phyloP scores from a whole-genome alignment of 2,329 filamentous ascomycete species.

The Ceratocystiopsis sp. region DNA sequence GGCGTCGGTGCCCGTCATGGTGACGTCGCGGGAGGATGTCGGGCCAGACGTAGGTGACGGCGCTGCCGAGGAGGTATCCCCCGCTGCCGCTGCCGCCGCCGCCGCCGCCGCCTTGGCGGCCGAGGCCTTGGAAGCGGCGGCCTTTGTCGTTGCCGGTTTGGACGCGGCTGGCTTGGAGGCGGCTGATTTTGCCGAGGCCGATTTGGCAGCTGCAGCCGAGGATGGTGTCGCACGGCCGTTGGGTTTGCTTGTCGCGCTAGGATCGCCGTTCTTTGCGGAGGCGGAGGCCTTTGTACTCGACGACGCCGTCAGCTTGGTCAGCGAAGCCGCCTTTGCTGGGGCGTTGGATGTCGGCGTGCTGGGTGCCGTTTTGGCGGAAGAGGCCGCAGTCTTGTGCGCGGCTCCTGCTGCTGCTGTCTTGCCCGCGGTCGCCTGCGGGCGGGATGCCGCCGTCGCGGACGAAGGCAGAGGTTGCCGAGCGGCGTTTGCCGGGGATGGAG shows the following conservation, averaged over 20 bases:
- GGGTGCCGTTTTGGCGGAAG: neutral
- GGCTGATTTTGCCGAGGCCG: constrained; percentile 7
- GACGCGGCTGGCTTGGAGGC: constrained; percentile 7
- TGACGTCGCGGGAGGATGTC: constrained; percentile 13
- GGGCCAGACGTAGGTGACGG: constrained; percentile 5
- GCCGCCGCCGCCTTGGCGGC: neutral
- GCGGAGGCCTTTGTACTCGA: neutral
- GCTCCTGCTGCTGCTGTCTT: no score
- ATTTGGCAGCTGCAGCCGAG: constrained; percentile 15
- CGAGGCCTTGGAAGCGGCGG: constrained; percentile 7
- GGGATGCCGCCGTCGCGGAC: constrained; percentile 4
- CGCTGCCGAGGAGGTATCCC: neutral
- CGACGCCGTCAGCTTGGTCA: no score
- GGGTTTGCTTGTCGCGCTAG: constrained; percentile 1
- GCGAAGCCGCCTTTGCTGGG: no score
- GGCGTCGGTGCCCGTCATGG: constrained; percentile 8
- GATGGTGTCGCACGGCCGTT: constrained; percentile 9
- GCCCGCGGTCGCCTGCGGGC: neutral
- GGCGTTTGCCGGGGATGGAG: constrained; percentile 17
- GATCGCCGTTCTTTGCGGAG: constrained; percentile 3
- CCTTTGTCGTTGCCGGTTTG: neutral
- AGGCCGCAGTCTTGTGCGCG: neutral
- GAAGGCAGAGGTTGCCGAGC: neutral
- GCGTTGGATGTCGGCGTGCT: no score
- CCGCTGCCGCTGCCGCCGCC: neutral